Conservation (phyloP, 257 asterid genomes). For the Jaltomata sinuosa region DNA sequence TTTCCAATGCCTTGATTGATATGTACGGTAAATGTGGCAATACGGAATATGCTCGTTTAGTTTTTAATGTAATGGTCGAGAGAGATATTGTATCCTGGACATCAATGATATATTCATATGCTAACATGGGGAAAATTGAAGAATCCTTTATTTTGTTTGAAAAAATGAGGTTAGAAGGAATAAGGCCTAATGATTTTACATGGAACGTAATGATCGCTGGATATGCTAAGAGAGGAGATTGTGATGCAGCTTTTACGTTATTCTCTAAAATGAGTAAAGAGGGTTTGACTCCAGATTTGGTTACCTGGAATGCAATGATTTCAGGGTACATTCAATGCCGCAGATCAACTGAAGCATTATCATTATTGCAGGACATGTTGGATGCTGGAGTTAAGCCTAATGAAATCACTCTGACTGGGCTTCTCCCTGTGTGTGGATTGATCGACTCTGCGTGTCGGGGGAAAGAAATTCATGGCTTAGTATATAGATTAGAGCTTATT, state of each 20-base stretch:
- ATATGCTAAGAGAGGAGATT: slow-evolving; percentile 41
- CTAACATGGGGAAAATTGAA: slow-evolving; percentile 28
- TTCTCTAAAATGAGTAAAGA: slow-evolving; percentile 35
- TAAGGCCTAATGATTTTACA: slow-evolving; percentile 41
- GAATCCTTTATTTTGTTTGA: slow-evolving; percentile 36
- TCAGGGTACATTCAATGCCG: slow-evolving; percentile 49
- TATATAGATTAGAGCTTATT: slow-evolving; percentile 26
- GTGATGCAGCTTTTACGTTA: slow-evolving; percentile 28
- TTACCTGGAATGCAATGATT: slow-evolving; percentile 59
- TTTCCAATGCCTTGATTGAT: slow-evolving; percentile 44
- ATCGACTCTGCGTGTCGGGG: slow-evolving; percentile 29
- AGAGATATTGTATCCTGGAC: slow-evolving; percentile 68
- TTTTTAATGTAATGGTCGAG: slow-evolving; percentile 42
- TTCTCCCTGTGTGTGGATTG: slow-evolving; percentile 45
- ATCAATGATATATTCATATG: slow-evolving; percentile 42
- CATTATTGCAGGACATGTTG: slow-evolving; percentile 33
- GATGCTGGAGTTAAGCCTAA: slow-evolving; percentile 41
- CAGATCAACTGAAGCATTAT: slow-evolving; percentile 30
- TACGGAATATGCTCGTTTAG: slow-evolving; percentile 19
- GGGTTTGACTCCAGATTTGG: slow-evolving; percentile 42
- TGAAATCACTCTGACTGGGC: slow-evolving; percentile 44
- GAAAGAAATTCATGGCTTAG: slow-evolving; percentile 48
- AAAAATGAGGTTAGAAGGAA: slow-evolving; percentile 39
- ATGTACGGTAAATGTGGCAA: slow-evolving; percentile 37
- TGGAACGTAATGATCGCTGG: slow-evolving; percentile 52